Evolutionary conservation across 805 yeast genomes (phyloP).

Genomic region (Sungouiozyma ichnusensis): DNA sequence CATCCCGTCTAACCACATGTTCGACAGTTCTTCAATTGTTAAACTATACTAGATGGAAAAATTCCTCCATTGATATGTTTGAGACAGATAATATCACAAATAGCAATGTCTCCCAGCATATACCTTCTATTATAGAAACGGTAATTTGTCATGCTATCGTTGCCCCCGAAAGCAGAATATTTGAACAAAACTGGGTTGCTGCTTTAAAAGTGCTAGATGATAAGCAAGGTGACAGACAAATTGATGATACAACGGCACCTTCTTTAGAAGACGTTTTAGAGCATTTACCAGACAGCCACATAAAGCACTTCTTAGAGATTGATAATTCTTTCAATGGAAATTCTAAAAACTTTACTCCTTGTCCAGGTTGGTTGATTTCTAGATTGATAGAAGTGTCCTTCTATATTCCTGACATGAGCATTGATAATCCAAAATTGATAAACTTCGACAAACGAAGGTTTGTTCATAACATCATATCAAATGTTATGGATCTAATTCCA

Average conservation of each 20-base stretch:
- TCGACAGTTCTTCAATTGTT: conserved; percentile 53
- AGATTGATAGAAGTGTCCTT: conserved; percentile 67
- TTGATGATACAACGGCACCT: conserved; percentile 8
- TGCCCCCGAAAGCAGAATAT: conserved; percentile 70
- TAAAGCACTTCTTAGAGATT: conserved; percentile 25
- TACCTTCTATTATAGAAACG: conserved; percentile 81
- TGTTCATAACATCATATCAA: conserved; percentile 49
- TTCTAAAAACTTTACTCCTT: conserved; percentile 53
- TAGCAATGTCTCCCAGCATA: conserved; percentile 33
- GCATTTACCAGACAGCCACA: conserved; percentile 12
- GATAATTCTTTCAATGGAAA: conserved; percentile 27
- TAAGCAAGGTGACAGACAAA: conserved; percentile 11
- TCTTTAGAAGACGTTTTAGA: conserved; percentile 21
- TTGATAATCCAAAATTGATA: conserved; percentile 50
- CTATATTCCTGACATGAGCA: conserved; percentile 68
- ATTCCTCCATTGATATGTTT: conserved; percentile 45
- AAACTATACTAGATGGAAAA: conserved; percentile 56
- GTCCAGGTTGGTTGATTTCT: conserved; percentile 86
- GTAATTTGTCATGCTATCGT: conserved; percentile 64
- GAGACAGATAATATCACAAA: conserved; percentile 20
- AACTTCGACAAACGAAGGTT: conserved; percentile 81
- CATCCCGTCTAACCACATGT: conserved; percentile 60
- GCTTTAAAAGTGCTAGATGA: conserved; percentile 26
- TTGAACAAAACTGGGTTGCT: conserved; percentile 62
- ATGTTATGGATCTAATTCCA: conserved; percentile 37